Base-by-base conservation (phyloP, 371 early-diverging fungal species). In the Syncephalastrum monosporum region DNA sequence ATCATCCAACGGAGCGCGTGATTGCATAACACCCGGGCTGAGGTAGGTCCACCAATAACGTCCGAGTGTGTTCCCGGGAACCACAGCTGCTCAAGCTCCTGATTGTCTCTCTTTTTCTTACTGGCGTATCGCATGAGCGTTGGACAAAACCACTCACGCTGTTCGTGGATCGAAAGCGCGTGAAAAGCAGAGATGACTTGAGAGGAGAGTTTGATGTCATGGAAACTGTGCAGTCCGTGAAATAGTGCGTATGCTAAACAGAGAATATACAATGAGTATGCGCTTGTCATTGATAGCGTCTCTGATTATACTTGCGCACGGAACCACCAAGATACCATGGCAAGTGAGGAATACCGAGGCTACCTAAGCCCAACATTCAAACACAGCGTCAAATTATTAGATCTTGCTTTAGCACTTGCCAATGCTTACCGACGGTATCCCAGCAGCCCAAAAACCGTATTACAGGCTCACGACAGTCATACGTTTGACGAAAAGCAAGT, bases 1-100 rank as follows among this genome's bases (percentile, higher is more conserved):
- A 68, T 68, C 65, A 74, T 74, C 75, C 75, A 74, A 5, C 41
- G 53, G 19, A 74, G 47, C 3, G 71, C 53, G 15, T 74, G 75
- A 47, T 60, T 68, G 4, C 67, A 44, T 19, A 74, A 52, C 3
- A 68, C 25, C 17, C 57, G 47, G 12, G 53, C 29, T 15, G 59
- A 60, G 8, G 42, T 38, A 0, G 55, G 45, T 19, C 50, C 64
- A 16, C 64, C 73, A 5, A 69, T 69, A 14, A 74, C 60, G 47
- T 74, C 75, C 5, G 53, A 47, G 41, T 74, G 75, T 59, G 65
- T 64, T 19, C 75, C 75, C 16, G 75, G 75, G 51, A 74, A 74
- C 75, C 75, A 74, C 2, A 68, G 33, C 56, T 74, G 71, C 38
- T 66, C 65, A 4, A 74, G 45, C 14, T 42, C 55, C 42, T 74